A percentile compares a stretch with the other conserved stretches of the same genome.
phyloP scores from a whole-genome alignment of 2,329 filamentous ascomycete species.

The Fragosphaeria purpurea region DNA sequence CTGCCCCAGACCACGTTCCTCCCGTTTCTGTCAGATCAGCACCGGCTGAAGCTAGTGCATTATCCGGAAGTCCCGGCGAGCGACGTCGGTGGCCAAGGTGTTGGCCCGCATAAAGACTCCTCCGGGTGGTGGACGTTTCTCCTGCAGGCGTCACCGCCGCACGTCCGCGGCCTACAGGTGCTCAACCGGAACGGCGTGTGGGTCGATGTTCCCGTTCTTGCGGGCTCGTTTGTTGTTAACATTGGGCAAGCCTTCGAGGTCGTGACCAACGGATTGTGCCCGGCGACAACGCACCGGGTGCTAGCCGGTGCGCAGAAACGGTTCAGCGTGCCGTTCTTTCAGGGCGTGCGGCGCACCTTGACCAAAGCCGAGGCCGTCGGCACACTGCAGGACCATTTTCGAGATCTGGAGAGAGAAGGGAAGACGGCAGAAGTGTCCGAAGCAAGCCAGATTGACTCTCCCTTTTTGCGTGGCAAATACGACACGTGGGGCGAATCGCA shows the following conservation, averaged over 20 bases:
- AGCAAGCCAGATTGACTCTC: conserved; percentile 33
- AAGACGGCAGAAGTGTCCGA: conserved; percentile 13
- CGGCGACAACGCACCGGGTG: conserved; percentile 40
- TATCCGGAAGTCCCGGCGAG: conserved; percentile 29
- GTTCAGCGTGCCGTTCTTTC: conserved; percentile 37
- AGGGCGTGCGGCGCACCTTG: conserved; percentile 37
- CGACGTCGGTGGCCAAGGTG: conserved; percentile 33
- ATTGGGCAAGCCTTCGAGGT: conserved; percentile 50
- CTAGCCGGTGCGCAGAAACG: conserved; percentile 21
- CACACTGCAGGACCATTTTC: conserved; percentile 26
- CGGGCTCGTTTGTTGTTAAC: conserved; percentile 45
- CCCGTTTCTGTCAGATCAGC: conserved; percentile 44
- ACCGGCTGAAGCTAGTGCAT: conserved; percentile 48
- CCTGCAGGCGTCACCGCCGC: conserved; percentile 45
- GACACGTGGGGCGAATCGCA: conserved; percentile 47
- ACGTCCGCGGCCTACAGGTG: conserved; percentile 39
- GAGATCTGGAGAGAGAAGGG: too few relatives aligned
- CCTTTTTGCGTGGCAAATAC: conserved; percentile 38
- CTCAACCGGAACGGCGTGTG: conserved; percentile 37
- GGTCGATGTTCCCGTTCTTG: conserved; percentile 38
- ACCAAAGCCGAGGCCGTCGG: conserved; percentile 33
- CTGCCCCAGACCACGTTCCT: conserved; percentile 39
- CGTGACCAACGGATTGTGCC: conserved; percentile 42
- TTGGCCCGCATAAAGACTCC: conserved; percentile 53
- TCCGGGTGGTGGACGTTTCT: conserved; percentile 57